Evolutionary conservation across 371 early-diverging fungal genomes (phyloP).

Genomic region (Haplosporangium sp.): DNA sequence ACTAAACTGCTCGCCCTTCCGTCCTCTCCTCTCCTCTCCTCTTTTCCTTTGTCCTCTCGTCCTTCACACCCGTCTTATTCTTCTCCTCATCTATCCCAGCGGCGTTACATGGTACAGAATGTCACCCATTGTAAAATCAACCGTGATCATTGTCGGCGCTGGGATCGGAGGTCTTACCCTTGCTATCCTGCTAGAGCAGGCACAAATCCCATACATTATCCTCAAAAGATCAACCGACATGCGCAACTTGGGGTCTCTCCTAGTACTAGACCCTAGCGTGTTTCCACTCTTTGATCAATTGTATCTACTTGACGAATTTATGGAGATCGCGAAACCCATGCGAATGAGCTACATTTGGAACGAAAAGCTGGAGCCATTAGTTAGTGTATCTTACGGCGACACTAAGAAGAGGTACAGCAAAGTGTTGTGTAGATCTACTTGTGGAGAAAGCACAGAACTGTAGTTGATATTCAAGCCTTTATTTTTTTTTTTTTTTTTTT

Average conservation of each 20-base stretch:
- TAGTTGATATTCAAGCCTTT: no score
- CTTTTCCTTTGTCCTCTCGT: no score
- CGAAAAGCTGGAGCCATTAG: neutral
- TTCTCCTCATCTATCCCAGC: no score
- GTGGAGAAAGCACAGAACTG: no score
- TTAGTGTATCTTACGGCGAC: neutral
- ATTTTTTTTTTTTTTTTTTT: no score
- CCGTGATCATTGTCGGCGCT: constrained; percentile 31
- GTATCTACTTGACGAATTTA: constrained; percentile 21
- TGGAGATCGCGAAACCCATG: constrained; percentile 1
- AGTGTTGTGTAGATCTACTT: no score
- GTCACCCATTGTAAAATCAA: no score
- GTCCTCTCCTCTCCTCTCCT: no score
- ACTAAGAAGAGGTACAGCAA: neutral
- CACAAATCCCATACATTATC: constrained; percentile 21
- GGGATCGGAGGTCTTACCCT: constrained; percentile 43
- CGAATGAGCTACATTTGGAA: neutral
- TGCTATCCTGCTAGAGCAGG: constrained; percentile 29
- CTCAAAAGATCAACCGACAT: constrained; percentile 15
- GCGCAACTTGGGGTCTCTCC: constrained; percentile 20
- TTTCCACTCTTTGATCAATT: constrained; percentile 26
- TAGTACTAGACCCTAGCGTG: constrained; percentile 19
- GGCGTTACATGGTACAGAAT: no score
- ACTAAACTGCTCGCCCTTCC: no score
- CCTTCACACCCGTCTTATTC: no score